Evolutionary conservation across 805 yeast genomes (phyloP), one percentile per base, ranked within the genome.

Genomic region (Kluyveromyces aestuarii): DNA sequence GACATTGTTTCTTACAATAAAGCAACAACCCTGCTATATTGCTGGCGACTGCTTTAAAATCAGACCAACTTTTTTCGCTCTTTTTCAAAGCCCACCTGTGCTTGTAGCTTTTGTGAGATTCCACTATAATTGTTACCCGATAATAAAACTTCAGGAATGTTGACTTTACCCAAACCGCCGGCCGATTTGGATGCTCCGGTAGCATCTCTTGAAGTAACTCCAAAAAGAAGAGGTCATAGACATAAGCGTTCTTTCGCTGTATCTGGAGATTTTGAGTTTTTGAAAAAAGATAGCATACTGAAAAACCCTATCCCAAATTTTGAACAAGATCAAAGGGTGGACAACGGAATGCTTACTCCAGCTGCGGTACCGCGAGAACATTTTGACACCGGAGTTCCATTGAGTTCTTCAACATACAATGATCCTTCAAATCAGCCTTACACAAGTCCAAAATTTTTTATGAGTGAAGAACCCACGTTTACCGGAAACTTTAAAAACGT

Each of bases 211-310:
- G 47, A 38, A 13, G 37, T 42, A n/a, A 58, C 70, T 1, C 64
- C 72, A 1, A 57, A 64, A 41, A 70, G 69, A 58, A 70, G 78
- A 53, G 79, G 81, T 1, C 96, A 88, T 66, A 77, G 86, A 41
- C 96, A 88, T 59, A 78, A 87, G 58, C 71, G 96, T 46, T 87
- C 96, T 0, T 89, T 91, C 19, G 96, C 96, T 0, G 82, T 88
- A 7, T 84, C 93, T 8, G 93, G 93, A 4, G 96, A 88, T 62
- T 84, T 87, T 61, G 93, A 85, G 56, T 68, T 68, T 48, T 55
- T 68, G 44, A 64, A 63, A 40, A 62, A 60, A 19, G 47, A 51
- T 8, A 47, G 47, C 14, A 41, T 50, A 6, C 46, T 36, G 18
- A 30, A 30, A 30, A 30, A 3, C 35, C 14, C 35, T 11, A 10